A percentile compares a stretch with the other conserved stretches of the same genome.
Evolutionary conservation across 805 yeast species (phyloP).

Genomic region (Yarrowia sp.): DNA sequence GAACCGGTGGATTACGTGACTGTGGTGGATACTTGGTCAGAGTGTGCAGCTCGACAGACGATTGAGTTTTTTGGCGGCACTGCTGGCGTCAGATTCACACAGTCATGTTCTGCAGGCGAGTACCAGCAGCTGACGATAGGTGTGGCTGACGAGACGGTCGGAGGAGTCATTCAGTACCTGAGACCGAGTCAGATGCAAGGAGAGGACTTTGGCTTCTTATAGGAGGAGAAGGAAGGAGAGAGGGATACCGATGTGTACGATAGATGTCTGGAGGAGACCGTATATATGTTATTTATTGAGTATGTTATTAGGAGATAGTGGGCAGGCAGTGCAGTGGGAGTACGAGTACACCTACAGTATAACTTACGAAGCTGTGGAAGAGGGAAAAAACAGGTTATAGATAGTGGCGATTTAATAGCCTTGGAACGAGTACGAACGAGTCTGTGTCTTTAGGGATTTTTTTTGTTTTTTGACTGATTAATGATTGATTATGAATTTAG

Average conservation of each 20-base stretch:
- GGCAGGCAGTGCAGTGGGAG: too few species aligned
- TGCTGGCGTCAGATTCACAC: slow-evolving; percentile 51
- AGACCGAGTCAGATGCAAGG: slow-evolving; percentile 2
- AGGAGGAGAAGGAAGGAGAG: neutral
- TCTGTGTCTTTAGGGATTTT: too few species aligned
- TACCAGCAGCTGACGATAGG: slow-evolving; percentile 54
- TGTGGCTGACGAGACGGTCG: slow-evolving; percentile 52
- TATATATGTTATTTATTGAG: slow-evolving; percentile 8
- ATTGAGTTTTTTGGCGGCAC: slow-evolving; percentile 58
- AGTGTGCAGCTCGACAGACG: slow-evolving; percentile 41
- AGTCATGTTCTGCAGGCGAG: slow-evolving; percentile 41
- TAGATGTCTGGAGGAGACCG: neutral
- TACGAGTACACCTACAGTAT: too few species aligned
- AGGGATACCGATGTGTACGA: neutral
- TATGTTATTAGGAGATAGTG: neutral
- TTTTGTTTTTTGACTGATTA: too few species aligned
- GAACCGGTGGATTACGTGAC: slow-evolving; percentile 60
- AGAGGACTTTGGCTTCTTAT: slow-evolving; percentile 5
- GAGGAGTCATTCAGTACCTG: slow-evolving; percentile 52
- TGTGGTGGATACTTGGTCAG: slow-evolving; percentile 40
- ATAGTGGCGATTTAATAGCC: too few species aligned
- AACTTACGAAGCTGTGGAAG: too few species aligned
- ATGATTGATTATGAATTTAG: too few species aligned
- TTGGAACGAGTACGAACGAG: too few species aligned
- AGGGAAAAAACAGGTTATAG: too few species aligned